A percentile compares a stretch with the other conserved stretches of the same genome.
Conservation (phyloP, 352 stramenopile genomes). For the Globisporangium nagaii region DNA sequence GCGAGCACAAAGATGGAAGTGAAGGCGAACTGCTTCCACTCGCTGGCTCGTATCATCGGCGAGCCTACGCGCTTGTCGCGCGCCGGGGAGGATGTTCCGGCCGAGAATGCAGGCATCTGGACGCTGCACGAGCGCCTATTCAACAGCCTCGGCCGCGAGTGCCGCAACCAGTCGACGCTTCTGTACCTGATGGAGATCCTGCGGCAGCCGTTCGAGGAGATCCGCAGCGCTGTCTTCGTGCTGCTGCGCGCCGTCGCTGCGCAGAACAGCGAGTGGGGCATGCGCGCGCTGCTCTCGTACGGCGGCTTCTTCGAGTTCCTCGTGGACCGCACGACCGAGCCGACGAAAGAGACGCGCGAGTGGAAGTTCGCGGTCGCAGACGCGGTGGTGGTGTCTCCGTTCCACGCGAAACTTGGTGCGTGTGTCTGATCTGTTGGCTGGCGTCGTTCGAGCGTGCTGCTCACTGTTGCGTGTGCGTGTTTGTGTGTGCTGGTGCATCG, state of each 20-base stretch:
- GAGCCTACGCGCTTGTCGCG: constrained; percentile 38
- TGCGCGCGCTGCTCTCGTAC: constrained; percentile 61
- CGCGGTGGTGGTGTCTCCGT: constrained; percentile 62
- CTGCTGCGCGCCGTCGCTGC: constrained; percentile 72
- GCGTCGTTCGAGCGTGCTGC: too few species aligned
- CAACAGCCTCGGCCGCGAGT: constrained; percentile 49
- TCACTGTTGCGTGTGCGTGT: background rate
- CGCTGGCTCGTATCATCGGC: constrained; percentile 51
- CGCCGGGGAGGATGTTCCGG: constrained; percentile 24
- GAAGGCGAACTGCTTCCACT: constrained; percentile 74
- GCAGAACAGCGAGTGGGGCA: constrained; percentile 76
- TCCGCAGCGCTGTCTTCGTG: constrained; percentile 70
- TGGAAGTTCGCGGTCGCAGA: constrained; percentile 89
- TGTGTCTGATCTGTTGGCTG: background rate
- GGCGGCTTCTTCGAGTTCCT: constrained; percentile 85
- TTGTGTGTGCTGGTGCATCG: background rate
- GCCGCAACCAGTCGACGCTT: constrained; percentile 50
- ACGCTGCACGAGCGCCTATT: constrained; percentile 61
- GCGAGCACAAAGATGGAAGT: constrained; percentile 61
- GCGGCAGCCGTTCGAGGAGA: constrained; percentile 79
- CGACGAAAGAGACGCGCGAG: constrained; percentile 78
- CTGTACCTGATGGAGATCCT: constrained; percentile 67
- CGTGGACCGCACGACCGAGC: constrained; percentile 73
- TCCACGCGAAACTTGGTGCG: constrained; percentile 51
- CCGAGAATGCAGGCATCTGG: constrained; percentile 64